These are phyloP conservation scores for Trichosporon sp. DNA, from an alignment of 1,284 basidiomycete species.

Conservation along the genomic window DNA sequence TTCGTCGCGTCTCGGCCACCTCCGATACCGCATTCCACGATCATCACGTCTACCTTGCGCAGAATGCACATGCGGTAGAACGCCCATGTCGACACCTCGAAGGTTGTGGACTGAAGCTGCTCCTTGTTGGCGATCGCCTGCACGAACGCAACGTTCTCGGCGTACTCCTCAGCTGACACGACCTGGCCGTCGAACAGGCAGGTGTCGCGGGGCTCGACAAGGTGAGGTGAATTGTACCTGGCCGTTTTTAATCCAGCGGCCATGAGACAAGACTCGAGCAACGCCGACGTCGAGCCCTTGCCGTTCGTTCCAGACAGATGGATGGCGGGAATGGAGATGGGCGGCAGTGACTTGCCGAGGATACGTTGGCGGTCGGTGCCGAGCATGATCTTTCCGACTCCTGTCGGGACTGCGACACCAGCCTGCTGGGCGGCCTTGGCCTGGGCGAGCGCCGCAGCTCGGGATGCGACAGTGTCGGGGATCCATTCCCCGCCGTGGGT, in stretches of 20 bases:
- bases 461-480: slow-evolving; percentile 10
- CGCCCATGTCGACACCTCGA: slow-evolving; percentile 83
- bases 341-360: slow-evolving; percentile 66
- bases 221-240: slow-evolving; percentile 91
- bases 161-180: slow-evolving; percentile 63
- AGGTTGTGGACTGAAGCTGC: slow-evolving; percentile 67
- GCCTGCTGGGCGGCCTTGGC: slow-evolving; percentile 3
- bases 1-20: slow-evolving; percentile 93
- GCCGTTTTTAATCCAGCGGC: slow-evolving; percentile 68
- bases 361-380: slow-evolving; percentile 69
- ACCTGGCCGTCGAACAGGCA: slow-evolving; percentile 70
- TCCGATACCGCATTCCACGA: slow-evolving; percentile 95
- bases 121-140: slow-evolving; percentile 62
- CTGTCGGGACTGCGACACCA: slow-evolving; percentile 22
- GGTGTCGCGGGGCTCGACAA: slow-evolving; percentile 75
- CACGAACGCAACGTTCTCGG: slow-evolving; percentile 28
- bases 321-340: slow-evolving; percentile 76
- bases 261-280: slow-evolving; percentile 75
- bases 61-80: slow-evolving; percentile 59
- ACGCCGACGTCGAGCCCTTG: slow-evolving; percentile 87
- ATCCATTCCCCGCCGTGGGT: slow-evolving; percentile 12
- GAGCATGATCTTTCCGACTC: slow-evolving; percentile 66
- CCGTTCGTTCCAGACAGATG: slow-evolving; percentile 97
- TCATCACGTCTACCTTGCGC: slow-evolving; percentile 69
- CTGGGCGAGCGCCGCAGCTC: slow-evolving; percentile 5